Base-by-base conservation (phyloP, 805 yeast species). In the Cephaloascus albidus region DNA sequence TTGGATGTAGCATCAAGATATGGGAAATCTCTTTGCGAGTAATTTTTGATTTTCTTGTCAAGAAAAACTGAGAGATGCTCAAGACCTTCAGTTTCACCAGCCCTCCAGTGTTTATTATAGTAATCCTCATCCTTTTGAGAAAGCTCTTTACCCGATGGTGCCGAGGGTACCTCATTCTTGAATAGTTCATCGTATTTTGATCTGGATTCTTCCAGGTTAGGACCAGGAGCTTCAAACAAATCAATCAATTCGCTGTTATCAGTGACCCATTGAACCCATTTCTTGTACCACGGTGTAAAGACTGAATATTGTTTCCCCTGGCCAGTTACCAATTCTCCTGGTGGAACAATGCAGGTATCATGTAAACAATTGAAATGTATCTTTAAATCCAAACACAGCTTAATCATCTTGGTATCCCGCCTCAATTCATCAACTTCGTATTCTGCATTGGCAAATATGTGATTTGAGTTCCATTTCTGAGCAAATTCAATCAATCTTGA, bases 351-450 rank as follows among this genome's bases (percentile, higher is more conserved):
- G 39, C 72, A 65, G 12, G 60, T 53, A 48, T 69, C 70, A 44
- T 68, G 71, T 20, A 46, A 44, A 2, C 65, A 52, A 3, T 46
- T 38, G 43, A 60, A 54, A 5, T 44, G 44, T 3, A 57, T 50
- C 1, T 46, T 44, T 6, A 45, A 38, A 15, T 45, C 42, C 3
- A 42, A 20, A 27, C 54, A 44, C 1, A 30, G 18, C 8, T 44
- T 41, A 20, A 49, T 33, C 35, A 59, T 48, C 1, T 40, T 37
- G 12, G 49, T 44, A 33, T 54, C 54, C 18, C 63, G 49, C 16
- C 64, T 51, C 36, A 68, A 44, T 46, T 70, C 75, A 46, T 70
- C 74, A 15, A 65, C 63, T 50, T 68, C 75, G 43, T 68, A 68
- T 51, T 64, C 64, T 30, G 58, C 50, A 45, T 67, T 69, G 17